Evolutionary conservation across 345 rosid species (phyloP), one percentile per base, ranked within the genome.

Genomic region (Anacardium occidentale): DNA sequence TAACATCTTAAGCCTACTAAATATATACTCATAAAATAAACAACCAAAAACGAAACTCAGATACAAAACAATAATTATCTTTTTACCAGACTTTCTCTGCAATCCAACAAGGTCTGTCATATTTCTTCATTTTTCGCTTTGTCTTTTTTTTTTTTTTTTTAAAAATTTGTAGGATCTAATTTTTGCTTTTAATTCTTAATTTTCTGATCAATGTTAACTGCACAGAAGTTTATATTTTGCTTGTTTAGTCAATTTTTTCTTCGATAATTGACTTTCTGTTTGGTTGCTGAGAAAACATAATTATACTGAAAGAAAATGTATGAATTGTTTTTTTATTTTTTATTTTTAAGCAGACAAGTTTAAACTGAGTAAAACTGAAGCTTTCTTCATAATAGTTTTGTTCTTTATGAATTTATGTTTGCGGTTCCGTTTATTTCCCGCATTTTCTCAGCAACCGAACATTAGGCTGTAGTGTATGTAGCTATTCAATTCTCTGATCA

Each of bases 271-370:
- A 77, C 71, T 60, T 68, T 67, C 76, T 77, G 85, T 80, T 82
- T 84, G 88, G 83, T 70, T 77, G 75, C 84, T 76, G 83, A 75
- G 88, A 79, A 82, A 82, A 75, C 59, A 74, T 72, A 73, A 74
- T 78, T 64, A 68, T 63, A 7, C 34, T 63, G 50, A 62, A 64
- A 68, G 72, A 70, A 62, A 57, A 68, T 48, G 32, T 64, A 17
- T 37, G 24, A 17, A 8, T 25, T 66, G 62, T 58, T 58, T 40
- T 42, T n/a, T 3, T 55, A 58, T 34, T 2, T 10, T 42, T 29
- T 22, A 29, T 50, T 7, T 51, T 65, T 40, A 17, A 3, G 29
- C 10, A 14, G 29, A 57, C n/a, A 50, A 66, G 57, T 66, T 67
- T 48, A 65, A 70, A 70, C 64, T 58, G 13, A 70, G 65, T 70